Base-by-base conservation (phyloP, 116 monocot genomes). In the Dioscorea cayenensis region DNA sequence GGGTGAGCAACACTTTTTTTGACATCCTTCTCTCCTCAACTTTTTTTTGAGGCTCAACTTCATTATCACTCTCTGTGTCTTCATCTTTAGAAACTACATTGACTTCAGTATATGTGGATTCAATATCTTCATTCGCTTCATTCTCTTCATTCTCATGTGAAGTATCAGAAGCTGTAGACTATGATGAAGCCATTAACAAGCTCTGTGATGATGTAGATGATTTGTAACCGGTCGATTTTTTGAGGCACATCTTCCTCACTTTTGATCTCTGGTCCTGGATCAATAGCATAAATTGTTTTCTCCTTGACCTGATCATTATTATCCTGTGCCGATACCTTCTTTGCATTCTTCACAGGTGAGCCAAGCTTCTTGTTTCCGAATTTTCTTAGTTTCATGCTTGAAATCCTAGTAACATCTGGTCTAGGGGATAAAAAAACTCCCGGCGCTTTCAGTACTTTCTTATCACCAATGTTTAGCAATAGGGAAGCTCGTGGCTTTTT, bases 371-470 rank as follows among this genome's bases (percentile, higher is more conserved):
- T n/a, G n/a, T n/a, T n/a, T n/a, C n/a, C n/a, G n/a, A n/a, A n/a
- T 48, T 74, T 79, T 52, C 65, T 61, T 38, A 66, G 36, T 32
- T 66, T 72, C 23, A 60, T 60, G 28, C 52, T 83, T 14, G 73
- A 70, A 60, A 67, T 12, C 7, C 67, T 28, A 49, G 51, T 65
- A 36, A 32, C 62, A 49, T 50, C 69, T 72, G 69, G 22, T 36
- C 69, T 71, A 49, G 63, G 63, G 21, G 63, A 76, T 32, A 72
- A 43, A 55, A 71, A 62, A 48, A 37, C 37, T 68, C 36, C 66
- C 20, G 49, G 43, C 27, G 37, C 37, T 37, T 37, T 37, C 37
- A 37, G 37, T 7, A 37, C 37, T 7, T 37, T 37, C 37, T 37
- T 37, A 36, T n/a, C 66, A 49, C n/a, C n/a, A n/a, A 66, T 14